phyloP scores from a whole-genome alignment of 495 filamentous ascomycete species.

The Pseudoneurospora amorphoporcata region DNA sequence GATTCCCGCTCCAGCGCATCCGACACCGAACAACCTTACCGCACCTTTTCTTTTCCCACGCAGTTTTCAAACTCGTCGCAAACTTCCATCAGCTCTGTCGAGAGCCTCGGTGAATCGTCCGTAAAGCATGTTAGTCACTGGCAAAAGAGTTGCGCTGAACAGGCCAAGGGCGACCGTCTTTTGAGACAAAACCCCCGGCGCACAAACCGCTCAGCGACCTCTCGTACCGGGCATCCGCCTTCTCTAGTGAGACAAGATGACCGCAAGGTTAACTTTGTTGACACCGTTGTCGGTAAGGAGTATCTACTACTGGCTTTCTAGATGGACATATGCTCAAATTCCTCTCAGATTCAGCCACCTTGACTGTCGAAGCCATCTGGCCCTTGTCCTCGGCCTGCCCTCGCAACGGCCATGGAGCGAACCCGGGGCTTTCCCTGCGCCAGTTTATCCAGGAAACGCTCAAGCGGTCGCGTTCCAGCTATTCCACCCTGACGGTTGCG shows the following conservation, averaged over 20 bases:
- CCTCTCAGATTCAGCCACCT: constrained; percentile 80
- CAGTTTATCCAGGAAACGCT: constrained; percentile 97
- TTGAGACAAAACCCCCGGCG: constrained; percentile 76
- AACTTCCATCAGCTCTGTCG: constrained; percentile 21
- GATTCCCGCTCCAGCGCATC: constrained; percentile 25
- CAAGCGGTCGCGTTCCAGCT: constrained; percentile 87
- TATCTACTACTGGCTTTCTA: constrained; percentile 4
- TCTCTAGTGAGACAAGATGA: constrained; percentile 81
- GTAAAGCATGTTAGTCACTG: constrained; percentile 20
- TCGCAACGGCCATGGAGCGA: constrained; percentile 44
- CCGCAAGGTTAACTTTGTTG: constrained; percentile 91
- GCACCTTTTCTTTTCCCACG: constrained; percentile 16
- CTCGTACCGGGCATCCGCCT: constrained; percentile 61
- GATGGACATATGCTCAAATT: constrained; percentile 18
- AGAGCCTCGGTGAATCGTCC: constrained; percentile 18
- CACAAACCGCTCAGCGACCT: constrained; percentile 43
- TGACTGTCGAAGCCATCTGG: constrained; percentile 97
- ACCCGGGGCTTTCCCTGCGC: constrained; percentile 77
- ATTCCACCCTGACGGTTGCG: constrained; percentile 93
- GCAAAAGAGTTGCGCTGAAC: constrained; percentile 12
- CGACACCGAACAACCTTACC: constrained; percentile 24
- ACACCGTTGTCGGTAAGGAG: constrained; percentile 93
- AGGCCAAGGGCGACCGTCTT: constrained; percentile 40
- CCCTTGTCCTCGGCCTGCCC: constrained; percentile 59
- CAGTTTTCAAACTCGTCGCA: constrained; percentile 15